These are phyloP conservation scores for Tetrapisispora nanseiensis DNA, from an alignment of 805 yeast species.

Conservation along the genomic window DNA sequence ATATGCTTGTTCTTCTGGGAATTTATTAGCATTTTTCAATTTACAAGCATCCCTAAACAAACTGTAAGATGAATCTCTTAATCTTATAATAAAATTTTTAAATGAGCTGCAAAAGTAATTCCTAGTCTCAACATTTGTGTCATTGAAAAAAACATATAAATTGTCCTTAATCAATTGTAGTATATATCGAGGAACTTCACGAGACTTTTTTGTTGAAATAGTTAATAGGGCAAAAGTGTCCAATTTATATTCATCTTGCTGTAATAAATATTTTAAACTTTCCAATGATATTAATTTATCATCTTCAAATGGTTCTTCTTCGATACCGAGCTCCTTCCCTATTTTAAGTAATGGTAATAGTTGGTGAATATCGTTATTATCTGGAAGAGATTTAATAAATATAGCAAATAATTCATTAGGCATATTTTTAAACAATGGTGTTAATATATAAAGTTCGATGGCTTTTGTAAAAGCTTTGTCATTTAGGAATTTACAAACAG, in stretches of 20 bases:
- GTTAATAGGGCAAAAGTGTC: conserved; percentile 53
- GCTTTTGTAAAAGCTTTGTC: conserved; percentile 33
- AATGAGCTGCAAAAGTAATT: conserved; percentile 54
- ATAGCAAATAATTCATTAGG: conserved; percentile 35
- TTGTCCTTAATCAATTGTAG: conserved; percentile 36
- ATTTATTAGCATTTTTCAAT: conserved; percentile 29
- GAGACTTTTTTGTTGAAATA: conserved; percentile 51
- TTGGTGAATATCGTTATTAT: conserved; percentile 25
- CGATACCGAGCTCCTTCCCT: conserved; percentile 52
- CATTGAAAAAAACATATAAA: conserved; percentile 47
- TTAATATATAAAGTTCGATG: conserved; percentile 51
- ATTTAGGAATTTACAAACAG: conserved; percentile 31
- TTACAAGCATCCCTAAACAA: conserved; percentile 42
- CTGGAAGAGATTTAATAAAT: conserved; percentile 23
- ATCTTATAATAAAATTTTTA: conserved; percentile 51
- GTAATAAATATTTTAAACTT: conserved; percentile 33
- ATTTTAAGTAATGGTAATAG: conserved; percentile 48
- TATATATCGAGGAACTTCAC: conserved; percentile 39
- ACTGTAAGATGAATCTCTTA: conserved; percentile 60
- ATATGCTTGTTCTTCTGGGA: conserved; percentile 31
- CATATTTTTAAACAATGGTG: conserved; percentile 43
- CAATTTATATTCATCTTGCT: conserved; percentile 38
- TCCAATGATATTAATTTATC: conserved; percentile 28
- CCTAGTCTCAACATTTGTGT: conserved; percentile 57
- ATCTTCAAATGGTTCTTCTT: conserved; percentile 40